phyloP scores from a whole-genome alignment of 108 stramenopile species.

The Cyclotella cryptica region DNA sequence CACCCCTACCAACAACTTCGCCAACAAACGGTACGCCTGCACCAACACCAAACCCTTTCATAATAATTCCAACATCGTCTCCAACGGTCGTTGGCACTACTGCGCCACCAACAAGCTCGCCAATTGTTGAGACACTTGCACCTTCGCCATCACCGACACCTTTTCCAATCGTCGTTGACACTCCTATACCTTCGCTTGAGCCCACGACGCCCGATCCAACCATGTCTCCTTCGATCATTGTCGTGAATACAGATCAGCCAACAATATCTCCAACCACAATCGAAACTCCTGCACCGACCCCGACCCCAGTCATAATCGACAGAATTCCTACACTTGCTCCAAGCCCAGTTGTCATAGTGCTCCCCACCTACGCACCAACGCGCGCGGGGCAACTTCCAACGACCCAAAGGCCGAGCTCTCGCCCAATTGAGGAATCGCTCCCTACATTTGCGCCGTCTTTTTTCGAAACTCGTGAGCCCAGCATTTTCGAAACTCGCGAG shows the following conservation, averaged over 20 bases:
- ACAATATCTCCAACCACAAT: background rate
- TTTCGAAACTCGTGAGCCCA: background rate
- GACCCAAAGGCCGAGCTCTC: background rate
- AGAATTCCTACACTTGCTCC: background rate
- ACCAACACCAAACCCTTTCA: background rate
- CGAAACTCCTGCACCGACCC: background rate
- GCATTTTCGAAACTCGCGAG: background rate
- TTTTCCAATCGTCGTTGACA: background rate
- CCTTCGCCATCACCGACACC: background rate
- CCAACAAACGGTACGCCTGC: background rate
- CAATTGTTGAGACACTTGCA: background rate
- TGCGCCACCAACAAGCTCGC: background rate
- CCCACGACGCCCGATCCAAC: background rate
- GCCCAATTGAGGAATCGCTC: background rate
- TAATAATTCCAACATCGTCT: background rate
- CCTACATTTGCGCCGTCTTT: background rate
- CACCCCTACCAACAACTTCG: background rate
- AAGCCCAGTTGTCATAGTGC: background rate
- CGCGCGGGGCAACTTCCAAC: background rate
- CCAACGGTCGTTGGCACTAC: background rate
- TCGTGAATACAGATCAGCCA: no score
- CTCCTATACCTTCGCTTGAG: background rate
- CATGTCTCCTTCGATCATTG: no score
- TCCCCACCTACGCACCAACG: no score
- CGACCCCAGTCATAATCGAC: background rate